phyloP scores from a whole-genome alignment of 2,329 filamentous ascomycete species.

The Hymenoscyphus repandus region DNA sequence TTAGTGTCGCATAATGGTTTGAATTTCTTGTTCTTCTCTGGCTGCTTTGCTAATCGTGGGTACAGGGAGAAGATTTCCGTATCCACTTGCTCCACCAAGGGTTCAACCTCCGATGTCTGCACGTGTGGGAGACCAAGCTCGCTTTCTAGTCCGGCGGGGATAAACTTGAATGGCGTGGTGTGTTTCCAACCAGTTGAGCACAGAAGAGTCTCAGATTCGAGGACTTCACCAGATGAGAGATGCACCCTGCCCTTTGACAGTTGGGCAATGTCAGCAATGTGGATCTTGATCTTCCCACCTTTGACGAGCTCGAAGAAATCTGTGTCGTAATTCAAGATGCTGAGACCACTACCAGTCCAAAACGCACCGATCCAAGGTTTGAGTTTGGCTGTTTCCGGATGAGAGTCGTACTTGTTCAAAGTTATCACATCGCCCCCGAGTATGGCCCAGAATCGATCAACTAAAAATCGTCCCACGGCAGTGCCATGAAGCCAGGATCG shows the following conservation, averaged over 20 bases:
- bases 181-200: slow-evolving; percentile 57
- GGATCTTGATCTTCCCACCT: slow-evolving; percentile 45
- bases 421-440: slow-evolving; percentile 50
- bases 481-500: slow-evolving; percentile 54
- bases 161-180: slow-evolving; percentile 46
- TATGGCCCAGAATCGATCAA: slow-evolving; percentile 52
- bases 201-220: slow-evolving; percentile 47
- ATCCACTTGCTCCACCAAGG: slow-evolving; percentile 32
- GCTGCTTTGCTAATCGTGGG: slow-evolving; percentile 48
- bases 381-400: slow-evolving; percentile 48
- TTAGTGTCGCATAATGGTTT: slow-evolving; percentile 35
- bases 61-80: slow-evolving; percentile 47
- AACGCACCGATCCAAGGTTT: slow-evolving; percentile 47
- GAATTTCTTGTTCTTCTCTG: slow-evolving; percentile 42
- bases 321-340: slow-evolving; percentile 55
- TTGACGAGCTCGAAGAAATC: slow-evolving; percentile 53
- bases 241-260: slow-evolving; percentile 43
- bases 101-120: not conserved
- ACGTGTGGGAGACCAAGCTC: slow-evolving; percentile 47
- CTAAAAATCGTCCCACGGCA: slow-evolving; percentile 48
- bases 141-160: slow-evolving; percentile 40
- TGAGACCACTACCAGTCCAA: slow-evolving; percentile 50
- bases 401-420: slow-evolving; percentile 47
- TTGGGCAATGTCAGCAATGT: slow-evolving; percentile 45
- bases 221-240: slow-evolving; percentile 42